Conservation (phyloP, 2,329 filamentous ascomycete genomes). For the Cladosporium sp. region DNA sequence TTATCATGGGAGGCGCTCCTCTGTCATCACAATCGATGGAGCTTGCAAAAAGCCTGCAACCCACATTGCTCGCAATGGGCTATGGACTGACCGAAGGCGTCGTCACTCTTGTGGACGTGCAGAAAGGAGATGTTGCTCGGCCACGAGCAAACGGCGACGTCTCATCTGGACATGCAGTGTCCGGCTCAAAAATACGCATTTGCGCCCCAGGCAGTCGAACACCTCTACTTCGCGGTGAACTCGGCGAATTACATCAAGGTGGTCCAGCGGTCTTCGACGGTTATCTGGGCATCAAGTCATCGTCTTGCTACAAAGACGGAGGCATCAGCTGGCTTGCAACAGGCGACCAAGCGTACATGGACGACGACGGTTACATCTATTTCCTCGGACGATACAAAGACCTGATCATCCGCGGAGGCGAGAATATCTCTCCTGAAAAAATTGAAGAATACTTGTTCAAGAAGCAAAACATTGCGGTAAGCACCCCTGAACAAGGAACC, state of each 20-base stretch:
- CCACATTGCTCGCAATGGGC: not conserved
- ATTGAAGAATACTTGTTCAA: slow-evolving; percentile 19
- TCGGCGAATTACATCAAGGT: not conserved
- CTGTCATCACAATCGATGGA: not conserved
- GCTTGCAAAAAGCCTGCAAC: not conserved
- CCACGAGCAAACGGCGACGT: not conserved
- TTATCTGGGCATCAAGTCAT: not conserved
- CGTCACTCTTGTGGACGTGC: too few relatives aligned
- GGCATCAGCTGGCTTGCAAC: slow-evolving; percentile 63
- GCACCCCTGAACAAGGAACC: too few relatives aligned
- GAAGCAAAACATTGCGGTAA: too few relatives aligned
- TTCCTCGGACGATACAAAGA: slow-evolving; percentile 36
- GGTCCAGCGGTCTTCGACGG: not conserved
- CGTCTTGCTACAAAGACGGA: not conserved
- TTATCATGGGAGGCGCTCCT: not conserved
- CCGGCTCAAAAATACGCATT: not conserved
- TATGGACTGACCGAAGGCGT: not conserved
- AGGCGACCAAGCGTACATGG: slow-evolving; percentile 57
- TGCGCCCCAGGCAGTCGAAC: not conserved
- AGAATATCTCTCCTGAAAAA: slow-evolving; percentile 57
- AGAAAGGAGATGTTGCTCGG: too few relatives aligned
- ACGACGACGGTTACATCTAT: slow-evolving; percentile 43
- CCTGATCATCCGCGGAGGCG: slow-evolving; percentile 55
- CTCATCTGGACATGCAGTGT: not conserved
- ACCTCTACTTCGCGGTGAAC: not conserved